A percentile compares a stretch with the other conserved stretches of the same genome.
These are phyloP conservation scores for Spirogloea muscicola DNA, from an alignment of 139 green algal species.

Conservation along the genomic window DNA sequence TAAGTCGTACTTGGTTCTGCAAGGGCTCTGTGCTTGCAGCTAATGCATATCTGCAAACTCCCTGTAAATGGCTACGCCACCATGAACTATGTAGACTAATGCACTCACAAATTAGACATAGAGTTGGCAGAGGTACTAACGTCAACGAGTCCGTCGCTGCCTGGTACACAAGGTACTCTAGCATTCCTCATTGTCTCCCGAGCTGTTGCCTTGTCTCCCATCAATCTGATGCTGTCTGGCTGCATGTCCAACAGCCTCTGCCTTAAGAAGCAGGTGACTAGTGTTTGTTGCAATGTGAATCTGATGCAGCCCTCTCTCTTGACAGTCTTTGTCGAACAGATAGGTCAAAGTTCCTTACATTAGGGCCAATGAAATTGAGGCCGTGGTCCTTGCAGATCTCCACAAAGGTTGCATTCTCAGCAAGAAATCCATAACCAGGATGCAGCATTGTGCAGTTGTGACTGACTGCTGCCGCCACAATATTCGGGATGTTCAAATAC, in stretches of 20 bases:
- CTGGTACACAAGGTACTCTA: slow-evolving; percentile 88
- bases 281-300: too few species aligned
- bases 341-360: slow-evolving; percentile 19
- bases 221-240: slow-evolving; percentile 78
- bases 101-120: too few species aligned
- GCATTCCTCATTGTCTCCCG: slow-evolving; percentile 91
- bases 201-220: slow-evolving; percentile 95
- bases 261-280: too few species aligned
- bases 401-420: slow-evolving; percentile 92
- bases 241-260: too few species aligned
- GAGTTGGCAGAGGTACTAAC: too few species aligned
- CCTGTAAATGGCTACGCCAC: too few species aligned
- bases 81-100: too few species aligned
- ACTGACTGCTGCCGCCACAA: slow-evolving; percentile 83
- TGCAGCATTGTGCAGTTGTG: slow-evolving; percentile 80
- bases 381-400: slow-evolving; percentile 94
- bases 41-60: too few species aligned
- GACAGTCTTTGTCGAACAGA: too few species aligned
- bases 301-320: too few species aligned
- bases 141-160: slow-evolving; percentile 82
- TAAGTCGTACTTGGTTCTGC: too few species aligned
- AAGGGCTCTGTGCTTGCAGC: too few species aligned
- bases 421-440: slow-evolving; percentile 91
- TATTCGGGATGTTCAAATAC: slow-evolving; percentile 91
- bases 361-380: slow-evolving; percentile 94